phyloP scores from a whole-genome alignment of 2,329 filamentous ascomycete species.

The Colletotrichum filicis region DNA sequence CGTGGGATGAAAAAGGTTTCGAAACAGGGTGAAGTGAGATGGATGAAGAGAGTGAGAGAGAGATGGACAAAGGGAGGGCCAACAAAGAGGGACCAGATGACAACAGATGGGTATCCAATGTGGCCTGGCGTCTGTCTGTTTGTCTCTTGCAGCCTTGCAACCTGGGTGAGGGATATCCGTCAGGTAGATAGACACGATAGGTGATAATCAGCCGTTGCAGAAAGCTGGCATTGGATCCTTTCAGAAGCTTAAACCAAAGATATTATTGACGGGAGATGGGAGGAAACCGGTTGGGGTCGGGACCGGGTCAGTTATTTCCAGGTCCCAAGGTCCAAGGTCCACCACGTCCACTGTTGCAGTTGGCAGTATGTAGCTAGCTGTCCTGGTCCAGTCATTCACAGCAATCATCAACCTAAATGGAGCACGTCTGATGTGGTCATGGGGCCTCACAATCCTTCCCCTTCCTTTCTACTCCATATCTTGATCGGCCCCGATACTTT shows the following conservation, averaged over 20 bases:
- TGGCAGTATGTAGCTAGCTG: neutral
- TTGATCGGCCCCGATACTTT: neutral
- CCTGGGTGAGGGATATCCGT: neutral
- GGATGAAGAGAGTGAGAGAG: no score
- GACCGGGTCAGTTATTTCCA: constrained; percentile 21
- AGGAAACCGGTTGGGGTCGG: neutral
- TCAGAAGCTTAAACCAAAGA: neutral
- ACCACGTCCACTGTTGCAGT: neutral
- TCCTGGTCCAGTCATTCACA: neutral
- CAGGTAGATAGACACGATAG: no score
- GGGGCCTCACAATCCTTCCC: neutral
- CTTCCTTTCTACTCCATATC: neutral
- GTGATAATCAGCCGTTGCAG: neutral
- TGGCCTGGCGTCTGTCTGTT: neutral
- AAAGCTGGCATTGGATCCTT: neutral
- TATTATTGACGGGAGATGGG: constrained; percentile 5
- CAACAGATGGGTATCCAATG: neutral
- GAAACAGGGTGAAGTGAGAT: neutral
- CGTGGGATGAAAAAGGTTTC: neutral
- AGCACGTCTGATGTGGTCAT: neutral
- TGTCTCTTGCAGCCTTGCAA: neutral
- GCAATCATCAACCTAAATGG: no score
- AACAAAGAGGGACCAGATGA: neutral
- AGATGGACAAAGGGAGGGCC: no score
- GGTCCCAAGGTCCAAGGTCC: neutral